Evolutionary conservation across 2,329 filamentous ascomycete genomes (phyloP), one percentile per base, ranked within the genome.

Genomic region (Periconia sp.): DNA sequence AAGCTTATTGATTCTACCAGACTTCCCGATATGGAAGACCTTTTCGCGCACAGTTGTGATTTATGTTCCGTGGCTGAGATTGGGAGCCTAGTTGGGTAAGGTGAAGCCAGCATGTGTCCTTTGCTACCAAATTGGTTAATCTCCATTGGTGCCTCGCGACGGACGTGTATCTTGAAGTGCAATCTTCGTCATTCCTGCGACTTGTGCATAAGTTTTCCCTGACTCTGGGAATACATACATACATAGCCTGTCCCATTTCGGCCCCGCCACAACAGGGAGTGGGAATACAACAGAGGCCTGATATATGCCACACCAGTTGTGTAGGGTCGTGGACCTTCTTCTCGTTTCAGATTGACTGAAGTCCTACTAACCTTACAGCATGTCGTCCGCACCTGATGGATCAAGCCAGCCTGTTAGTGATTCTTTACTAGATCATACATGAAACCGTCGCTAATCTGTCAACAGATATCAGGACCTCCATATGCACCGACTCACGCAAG

Each of bases 401-500:
- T 50, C 51, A 30, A 54, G 45, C 20, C 54, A 55, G 40, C 33
- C 55, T 41, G 59, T 61, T 46, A 54, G 59, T 55, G 18, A 3
- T 15, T 14, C 5, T 37, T n/a, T n/a, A 27, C 9, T 19, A 23
- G 33, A 27, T 23, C 19, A 27, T 27, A 17, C n/a, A 6, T n/a
- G 15, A 27, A 6, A 40, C 37, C n/a, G n/a, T 14, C 14, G 18
- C 33, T 17, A 37, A 15, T 35, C 5, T 6, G 3, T 41, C 49
- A 49, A 27, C 20, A 47, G 45, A 52, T 46, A 42, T 48, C 46
- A 47, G 54, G 56, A n/a, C 63, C 68, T 54, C 70, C 70, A 45
- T 72, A 70, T 59, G 49, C 69, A 23, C 69, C 69, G 19, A 46
- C 42, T 33, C 59, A 63, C 47, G 56, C 57, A 6, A 61, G 61